These are phyloP conservation scores for Cicer bijugum DNA, from an alignment of 306 rosid genomes.

Conservation along the genomic window DNA sequence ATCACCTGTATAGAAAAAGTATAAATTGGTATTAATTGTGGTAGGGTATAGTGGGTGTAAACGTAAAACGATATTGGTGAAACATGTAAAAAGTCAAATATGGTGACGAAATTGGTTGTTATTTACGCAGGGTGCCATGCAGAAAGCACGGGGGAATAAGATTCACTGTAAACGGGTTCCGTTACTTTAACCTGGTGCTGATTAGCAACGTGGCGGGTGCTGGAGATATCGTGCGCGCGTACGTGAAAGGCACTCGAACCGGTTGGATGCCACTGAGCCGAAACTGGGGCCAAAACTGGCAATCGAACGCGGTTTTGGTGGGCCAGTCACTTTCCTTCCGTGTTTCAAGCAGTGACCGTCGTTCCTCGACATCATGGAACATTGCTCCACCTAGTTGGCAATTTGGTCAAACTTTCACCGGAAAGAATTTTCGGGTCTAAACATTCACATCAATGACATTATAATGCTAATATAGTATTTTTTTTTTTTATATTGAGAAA, in stretches of 20 bases:
- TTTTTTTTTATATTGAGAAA: slow-evolving; percentile 5
- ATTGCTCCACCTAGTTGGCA: slow-evolving; percentile 80
- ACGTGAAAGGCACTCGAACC: slow-evolving; percentile 76
- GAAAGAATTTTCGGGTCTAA: slow-evolving; percentile 81
- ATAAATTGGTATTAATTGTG: not conserved
- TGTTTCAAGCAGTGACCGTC: slow-evolving; percentile 81
- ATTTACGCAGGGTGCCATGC: slow-evolving; percentile 82
- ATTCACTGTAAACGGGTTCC: slow-evolving; percentile 83
- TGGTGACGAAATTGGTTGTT: slow-evolving; percentile 25
- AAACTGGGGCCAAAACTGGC: slow-evolving; percentile 99
- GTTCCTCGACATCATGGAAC: slow-evolving; percentile 91
- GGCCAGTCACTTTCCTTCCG: slow-evolving; percentile 83
- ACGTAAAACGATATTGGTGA: not conserved
- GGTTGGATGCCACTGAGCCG: slow-evolving; percentile 90
- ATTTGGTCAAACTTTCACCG: slow-evolving; percentile 94
- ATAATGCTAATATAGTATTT: not conserved
- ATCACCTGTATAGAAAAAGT: not conserved
- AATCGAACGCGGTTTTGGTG: slow-evolving; percentile 83
- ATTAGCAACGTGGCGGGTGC: slow-evolving; percentile 96
- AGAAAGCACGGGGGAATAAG: slow-evolving; percentile 89
- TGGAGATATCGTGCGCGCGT: slow-evolving; percentile 76
- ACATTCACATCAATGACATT: slow-evolving; percentile 25
- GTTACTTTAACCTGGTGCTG: slow-evolving; percentile 86
- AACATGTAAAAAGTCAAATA: slow-evolving; percentile 27
- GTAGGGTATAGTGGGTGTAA: slow-evolving; percentile 7